A percentile compares a stretch with the other conserved stretches of the same genome.
phyloP scores from a whole-genome alignment of 192 early-diverging fungal genomes.

The Rhizophagus clarus region DNA sequence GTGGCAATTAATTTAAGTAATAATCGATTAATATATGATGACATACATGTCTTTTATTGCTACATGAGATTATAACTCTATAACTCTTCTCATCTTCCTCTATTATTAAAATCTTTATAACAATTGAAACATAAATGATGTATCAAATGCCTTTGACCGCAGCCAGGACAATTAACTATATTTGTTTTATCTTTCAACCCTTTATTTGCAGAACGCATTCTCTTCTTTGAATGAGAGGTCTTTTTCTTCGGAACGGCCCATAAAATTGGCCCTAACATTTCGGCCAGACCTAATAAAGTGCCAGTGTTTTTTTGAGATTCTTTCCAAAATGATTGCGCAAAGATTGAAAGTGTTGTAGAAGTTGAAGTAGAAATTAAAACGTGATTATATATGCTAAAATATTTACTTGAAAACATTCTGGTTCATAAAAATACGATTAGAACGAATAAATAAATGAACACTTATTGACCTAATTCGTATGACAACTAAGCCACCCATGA shows the following conservation, averaged over 20 bases:
- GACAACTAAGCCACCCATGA: not conserved
- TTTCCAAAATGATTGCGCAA: not conserved
- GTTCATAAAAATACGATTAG: no score
- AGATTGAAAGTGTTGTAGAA: constrained; percentile 14
- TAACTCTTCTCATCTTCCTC: not conserved
- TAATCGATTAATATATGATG: no score
- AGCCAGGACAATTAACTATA: constrained; percentile 74
- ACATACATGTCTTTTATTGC: no score
- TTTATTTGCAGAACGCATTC: constrained; percentile 80
- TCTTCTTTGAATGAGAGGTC: constrained; percentile 90
- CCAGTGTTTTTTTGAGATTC: not conserved
- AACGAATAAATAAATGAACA: no score
- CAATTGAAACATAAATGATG: constrained; percentile 82
- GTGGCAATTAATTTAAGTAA: not conserved
- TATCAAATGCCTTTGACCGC: constrained; percentile 69
- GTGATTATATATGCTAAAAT: not conserved
- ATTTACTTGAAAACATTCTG: not conserved
- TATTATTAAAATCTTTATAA: constrained; percentile 51
- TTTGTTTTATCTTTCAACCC: constrained; percentile 72
- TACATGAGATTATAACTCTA: not conserved
- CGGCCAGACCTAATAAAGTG: constrained; percentile 36
- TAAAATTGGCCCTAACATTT: constrained; percentile 63
- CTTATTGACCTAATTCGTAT: not conserved
- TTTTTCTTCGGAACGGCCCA: constrained; percentile 91
- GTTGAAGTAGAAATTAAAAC: not conserved